Conservation (phyloP, 2,329 filamentous ascomycete genomes). For the Lachnellula suecica region DNA sequence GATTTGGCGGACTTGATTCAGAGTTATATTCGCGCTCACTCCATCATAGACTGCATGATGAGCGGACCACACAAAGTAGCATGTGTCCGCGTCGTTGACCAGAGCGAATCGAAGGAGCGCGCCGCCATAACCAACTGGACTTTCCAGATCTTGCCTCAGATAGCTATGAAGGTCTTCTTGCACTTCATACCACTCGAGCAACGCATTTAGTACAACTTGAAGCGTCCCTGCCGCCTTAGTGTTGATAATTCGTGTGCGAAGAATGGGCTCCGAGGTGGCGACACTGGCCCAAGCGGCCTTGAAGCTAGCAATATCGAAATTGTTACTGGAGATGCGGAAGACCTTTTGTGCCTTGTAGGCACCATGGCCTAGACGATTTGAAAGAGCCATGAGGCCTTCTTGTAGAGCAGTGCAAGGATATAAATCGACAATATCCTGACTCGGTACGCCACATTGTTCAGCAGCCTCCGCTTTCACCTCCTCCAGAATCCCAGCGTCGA, state of each 20-base stretch:
- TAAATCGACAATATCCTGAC: constrained; percentile 32
- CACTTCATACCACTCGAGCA: constrained; percentile 10
- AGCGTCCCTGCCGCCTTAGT: constrained; percentile 21
- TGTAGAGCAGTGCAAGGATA: constrained; percentile 38
- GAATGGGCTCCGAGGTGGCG: neutral
- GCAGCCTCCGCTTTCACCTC: no score
- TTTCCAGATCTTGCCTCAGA: neutral
- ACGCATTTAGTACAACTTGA: constrained; percentile 13
- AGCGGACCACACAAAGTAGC: constrained; percentile 49
- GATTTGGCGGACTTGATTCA: constrained; percentile 23
- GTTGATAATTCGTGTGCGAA: constrained; percentile 34
- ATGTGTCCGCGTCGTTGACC: constrained; percentile 16
- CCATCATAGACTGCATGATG: constrained; percentile 57
- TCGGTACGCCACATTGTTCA: constrained; percentile 20
- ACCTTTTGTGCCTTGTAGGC: constrained; percentile 34
- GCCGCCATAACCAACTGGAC: constrained; percentile 23
- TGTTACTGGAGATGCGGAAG: constrained; percentile 15
- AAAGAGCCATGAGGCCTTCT: constrained; percentile 36
- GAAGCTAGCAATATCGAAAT: neutral
- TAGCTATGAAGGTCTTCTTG: neutral
- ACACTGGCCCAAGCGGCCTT: neutral
- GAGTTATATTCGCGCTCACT: constrained; percentile 40
- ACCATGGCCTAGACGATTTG: no score
- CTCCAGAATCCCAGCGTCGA: neutral
- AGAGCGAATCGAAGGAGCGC: constrained; percentile 12